Base-by-base conservation (phyloP, 179 eudicot genomes). In the Corrigiola litoralis region DNA sequence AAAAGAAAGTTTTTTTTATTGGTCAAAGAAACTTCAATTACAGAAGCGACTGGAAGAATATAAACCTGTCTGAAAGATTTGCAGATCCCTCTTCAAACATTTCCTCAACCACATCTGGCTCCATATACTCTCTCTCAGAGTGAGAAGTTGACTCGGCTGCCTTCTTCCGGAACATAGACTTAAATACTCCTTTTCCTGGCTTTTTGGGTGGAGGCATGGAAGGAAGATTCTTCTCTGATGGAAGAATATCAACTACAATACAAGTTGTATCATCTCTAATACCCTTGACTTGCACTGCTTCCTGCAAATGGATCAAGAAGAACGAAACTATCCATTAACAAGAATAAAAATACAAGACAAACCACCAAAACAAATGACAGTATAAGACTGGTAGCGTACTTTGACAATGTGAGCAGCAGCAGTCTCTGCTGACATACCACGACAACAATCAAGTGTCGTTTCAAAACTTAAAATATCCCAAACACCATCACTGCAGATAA, bases 241-340 rank as follows among this genome's bases (percentile, higher is more conserved):
- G 95, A 52, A 67, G 69, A 50, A 94, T 69, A 69, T 94, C 96
- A 49, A 94, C 80, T 27, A 94, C 92, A 58, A 94, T 88, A 77
- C 97, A 94, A 40, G 99, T 91, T 58, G 99, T 94, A 73, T 94
- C 99, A 80, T 94, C 99, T 71, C 97, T 78, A 41, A 94, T 79
- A 73, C 99, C 99, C 81, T 88, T 91, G 10, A 71, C 63, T 60
- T 77, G 77, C 73, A 94, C 91, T 52, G 99, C 94, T 76, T 86
- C 99, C 99, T 94, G 80, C 58, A 69, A 23, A 66, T n/a, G 55
- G 63, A 36, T 42, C 40, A 45, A 6, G 23, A 32, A 14, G 18
- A 17, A 50, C 29, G 59, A 18, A 14, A 70, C n/a, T 32, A 70
- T 41, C 52, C 57, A 21, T 49, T 24, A 36, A 5, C 28, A 36